phyloP scores from a whole-genome alignment of 2,329 filamentous ascomycete species.

The Colletotrichum musae region DNA sequence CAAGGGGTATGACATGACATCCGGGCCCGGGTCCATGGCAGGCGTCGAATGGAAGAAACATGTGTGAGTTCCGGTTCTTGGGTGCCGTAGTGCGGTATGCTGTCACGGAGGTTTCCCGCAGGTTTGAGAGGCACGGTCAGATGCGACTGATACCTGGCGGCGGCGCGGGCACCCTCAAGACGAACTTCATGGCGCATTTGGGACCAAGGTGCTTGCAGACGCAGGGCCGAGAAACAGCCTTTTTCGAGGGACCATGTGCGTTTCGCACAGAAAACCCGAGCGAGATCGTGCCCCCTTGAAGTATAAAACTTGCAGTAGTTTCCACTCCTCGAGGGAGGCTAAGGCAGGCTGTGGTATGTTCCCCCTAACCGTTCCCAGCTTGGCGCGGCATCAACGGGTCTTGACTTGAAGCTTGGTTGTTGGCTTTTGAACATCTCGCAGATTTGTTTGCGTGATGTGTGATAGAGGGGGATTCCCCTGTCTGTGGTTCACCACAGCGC shows the following conservation, averaged over 20 bases:
- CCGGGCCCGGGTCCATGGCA: conserved; percentile 24
- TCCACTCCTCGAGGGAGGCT: conserved; percentile 25
- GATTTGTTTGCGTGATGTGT: background rate
- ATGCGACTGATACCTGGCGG: conserved; percentile 12
- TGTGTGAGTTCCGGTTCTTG: too few relatives aligned
- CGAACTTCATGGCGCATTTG: conserved; percentile 33
- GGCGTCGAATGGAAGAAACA: background rate
- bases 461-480: conserved; percentile 12
- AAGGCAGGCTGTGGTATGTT: conserved; percentile 21
- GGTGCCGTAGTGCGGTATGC: conserved; percentile 1
- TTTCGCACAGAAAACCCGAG: conserved; percentile 32
- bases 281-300: conserved; percentile 41
- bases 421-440: conserved; percentile 8
- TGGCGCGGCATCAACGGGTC: conserved; percentile 19
- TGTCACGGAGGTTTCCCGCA: conserved; percentile 30
- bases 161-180: background rate
- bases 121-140: conserved; percentile 39
- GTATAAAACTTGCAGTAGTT: conserved; percentile 34
- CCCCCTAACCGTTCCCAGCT: conserved; percentile 29
- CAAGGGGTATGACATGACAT: background rate
- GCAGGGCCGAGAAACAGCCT: conserved; percentile 40
- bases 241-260: conserved; percentile 35
- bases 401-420: background rate
- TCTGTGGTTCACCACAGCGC: conserved; percentile 11
- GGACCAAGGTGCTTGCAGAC: background rate